phyloP scores from a whole-genome alignment of 495 filamentous ascomycete genomes.

The Aspergillus asperescens region DNA sequence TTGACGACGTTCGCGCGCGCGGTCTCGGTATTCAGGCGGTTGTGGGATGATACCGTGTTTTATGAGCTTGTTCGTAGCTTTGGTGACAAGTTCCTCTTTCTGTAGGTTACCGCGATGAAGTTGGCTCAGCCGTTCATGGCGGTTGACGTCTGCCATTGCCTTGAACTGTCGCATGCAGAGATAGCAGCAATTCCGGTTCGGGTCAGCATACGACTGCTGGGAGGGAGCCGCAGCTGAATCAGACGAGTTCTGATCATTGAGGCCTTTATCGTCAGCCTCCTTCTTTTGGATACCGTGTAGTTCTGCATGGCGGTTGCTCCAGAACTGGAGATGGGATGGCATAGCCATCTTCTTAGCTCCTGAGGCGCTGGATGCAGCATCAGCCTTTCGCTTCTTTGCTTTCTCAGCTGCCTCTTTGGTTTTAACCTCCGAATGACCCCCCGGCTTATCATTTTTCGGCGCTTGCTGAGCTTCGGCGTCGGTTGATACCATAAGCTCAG shows the following conservation, averaged over 20 bases:
- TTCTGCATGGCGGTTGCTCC: conserved; percentile 82
- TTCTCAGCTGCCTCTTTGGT: conserved; percentile 51
- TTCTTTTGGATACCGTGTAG: conserved; percentile 57
- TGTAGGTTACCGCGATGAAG: conserved; percentile 68
- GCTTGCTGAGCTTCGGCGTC: conserved; percentile 30
- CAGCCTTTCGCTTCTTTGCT: conserved; percentile 67
- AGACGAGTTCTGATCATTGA: conserved; percentile 14
- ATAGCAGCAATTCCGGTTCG: conserved; percentile 66
- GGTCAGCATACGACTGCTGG: conserved; percentile 62
- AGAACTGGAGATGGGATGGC: conserved; percentile 74
- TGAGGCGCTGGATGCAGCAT: conserved; percentile 31
- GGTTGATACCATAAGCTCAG: conserved; percentile 56
- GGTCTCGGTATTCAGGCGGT: conserved; percentile 64
- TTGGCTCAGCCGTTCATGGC: conserved; percentile 70
- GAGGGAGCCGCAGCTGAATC: conserved; percentile 27
- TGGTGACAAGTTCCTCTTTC: conserved; percentile 52
- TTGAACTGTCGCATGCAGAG: conserved; percentile 75
- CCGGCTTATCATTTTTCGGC: conserved; percentile 28
- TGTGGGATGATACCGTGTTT: conserved; percentile 42
- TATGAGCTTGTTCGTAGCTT: conserved; percentile 53
- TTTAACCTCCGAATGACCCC: conserved; percentile 38
- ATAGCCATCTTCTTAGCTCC: conserved; percentile 48
- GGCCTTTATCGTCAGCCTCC: conserved; percentile 25
- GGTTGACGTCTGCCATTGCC: conserved; percentile 58
- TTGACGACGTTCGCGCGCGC: conserved; percentile 74